Conservation (phyloP, 331 rosid genomes). For the Rosa hybrid region DNA sequence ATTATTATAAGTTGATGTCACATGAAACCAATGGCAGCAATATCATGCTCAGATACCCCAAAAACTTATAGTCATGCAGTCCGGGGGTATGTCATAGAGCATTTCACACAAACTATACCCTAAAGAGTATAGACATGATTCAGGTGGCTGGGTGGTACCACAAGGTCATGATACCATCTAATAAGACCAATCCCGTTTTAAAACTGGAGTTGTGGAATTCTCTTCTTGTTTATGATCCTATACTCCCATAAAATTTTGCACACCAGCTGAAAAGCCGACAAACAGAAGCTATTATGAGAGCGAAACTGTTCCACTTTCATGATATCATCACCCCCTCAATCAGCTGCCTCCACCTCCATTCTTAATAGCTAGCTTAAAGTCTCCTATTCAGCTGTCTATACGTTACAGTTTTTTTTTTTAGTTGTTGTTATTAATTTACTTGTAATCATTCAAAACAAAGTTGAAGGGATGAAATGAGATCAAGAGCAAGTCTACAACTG, state of each 20-base stretch:
- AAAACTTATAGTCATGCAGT: not conserved
- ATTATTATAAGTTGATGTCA: not conserved
- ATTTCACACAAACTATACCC: too few relatives aligned
- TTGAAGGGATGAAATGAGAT: too few relatives aligned
- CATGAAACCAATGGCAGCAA: not conserved
- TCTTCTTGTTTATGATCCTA: not conserved
- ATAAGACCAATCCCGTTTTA: too few relatives aligned
- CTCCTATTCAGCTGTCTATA: not conserved
- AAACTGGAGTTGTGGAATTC: not conserved
- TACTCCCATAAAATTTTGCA: not conserved
- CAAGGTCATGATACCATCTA: not conserved
- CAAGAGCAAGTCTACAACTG: not conserved
- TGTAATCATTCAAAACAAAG: too few relatives aligned
- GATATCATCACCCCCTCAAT: too few relatives aligned
- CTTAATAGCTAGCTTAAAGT: too few relatives aligned
- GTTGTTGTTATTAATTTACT: not conserved
- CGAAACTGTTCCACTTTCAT: too few relatives aligned
- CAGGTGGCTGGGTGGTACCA: not conserved
- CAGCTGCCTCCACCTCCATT: not conserved
- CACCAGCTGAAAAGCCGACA: not conserved
- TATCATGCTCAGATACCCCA: not conserved
- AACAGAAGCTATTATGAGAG: not conserved
- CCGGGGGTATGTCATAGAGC: not conserved
- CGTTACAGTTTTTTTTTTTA: not conserved
- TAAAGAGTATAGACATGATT: not conserved